Evolutionary conservation across 257 asterid genomes (phyloP).

Genomic region (Solanum commersonii): DNA sequence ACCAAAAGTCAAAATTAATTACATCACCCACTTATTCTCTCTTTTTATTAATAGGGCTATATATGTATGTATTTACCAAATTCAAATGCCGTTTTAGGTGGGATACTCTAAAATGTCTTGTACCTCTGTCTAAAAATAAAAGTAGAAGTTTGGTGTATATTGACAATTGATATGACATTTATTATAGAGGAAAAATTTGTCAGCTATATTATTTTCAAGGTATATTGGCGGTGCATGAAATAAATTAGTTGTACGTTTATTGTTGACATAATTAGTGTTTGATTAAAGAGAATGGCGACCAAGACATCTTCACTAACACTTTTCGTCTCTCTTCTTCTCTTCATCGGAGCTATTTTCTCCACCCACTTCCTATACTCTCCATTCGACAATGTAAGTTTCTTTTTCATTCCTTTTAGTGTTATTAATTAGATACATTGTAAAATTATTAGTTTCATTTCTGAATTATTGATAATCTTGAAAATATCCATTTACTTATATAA

Average conservation of each 20-base stretch:
- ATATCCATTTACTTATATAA: too few relatives aligned
- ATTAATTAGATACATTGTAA: neutral
- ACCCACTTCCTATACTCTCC: slow-evolving; percentile 60
- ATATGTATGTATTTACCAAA: neutral
- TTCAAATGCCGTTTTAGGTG: neutral
- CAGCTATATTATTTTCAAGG: neutral
- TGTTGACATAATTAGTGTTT: neutral
- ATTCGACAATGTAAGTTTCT: slow-evolving; percentile 28
- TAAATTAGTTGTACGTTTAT: neutral
- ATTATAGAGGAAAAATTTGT: neutral
- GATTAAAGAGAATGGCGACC: neutral
- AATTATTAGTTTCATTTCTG: too few relatives aligned
- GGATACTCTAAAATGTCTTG: neutral
- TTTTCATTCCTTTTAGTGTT: neutral
- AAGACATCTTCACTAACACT: slow-evolving; percentile 24
- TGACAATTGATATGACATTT: neutral
- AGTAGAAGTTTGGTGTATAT: neutral
- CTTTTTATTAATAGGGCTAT: neutral
- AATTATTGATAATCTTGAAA: too few relatives aligned
- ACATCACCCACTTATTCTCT: neutral
- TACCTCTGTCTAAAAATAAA: neutral
- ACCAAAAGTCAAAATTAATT: neutral
- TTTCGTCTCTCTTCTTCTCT: slow-evolving; percentile 30
- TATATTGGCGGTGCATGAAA: neutral
- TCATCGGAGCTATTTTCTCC: slow-evolving; percentile 64